Evolutionary conservation across 2,329 filamentous ascomycete species (phyloP).

Genomic region (Salinomyces thailandicus): DNA sequence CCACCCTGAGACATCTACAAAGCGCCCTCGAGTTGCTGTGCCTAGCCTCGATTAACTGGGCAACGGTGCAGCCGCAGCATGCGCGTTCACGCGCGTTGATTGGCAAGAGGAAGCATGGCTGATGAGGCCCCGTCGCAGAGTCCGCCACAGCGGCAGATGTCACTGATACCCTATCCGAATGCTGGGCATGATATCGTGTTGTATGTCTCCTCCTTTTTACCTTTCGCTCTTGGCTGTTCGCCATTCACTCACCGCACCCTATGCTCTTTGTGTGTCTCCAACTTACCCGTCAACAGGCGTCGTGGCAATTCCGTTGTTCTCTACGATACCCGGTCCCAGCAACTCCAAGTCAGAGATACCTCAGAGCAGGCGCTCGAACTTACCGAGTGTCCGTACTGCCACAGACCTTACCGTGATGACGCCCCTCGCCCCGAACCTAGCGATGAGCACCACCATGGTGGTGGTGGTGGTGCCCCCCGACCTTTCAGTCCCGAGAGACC

Average conservation of each 20-base stretch:
- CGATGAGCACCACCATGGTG: slow-evolving; percentile 24
- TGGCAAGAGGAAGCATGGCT: slow-evolving; percentile 18
- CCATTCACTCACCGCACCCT: slow-evolving; percentile 6
- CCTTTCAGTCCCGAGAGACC: slow-evolving; percentile 40
- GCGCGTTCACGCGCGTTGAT: no score
- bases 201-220: no score
- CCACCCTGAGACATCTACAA: no score
- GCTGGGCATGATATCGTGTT: slow-evolving; percentile 68
- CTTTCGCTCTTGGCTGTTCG: slow-evolving; percentile 11
- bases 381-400: slow-evolving; percentile 81
- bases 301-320: slow-evolving; percentile 89
- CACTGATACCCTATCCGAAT: slow-evolving; percentile 65
- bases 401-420: slow-evolving; percentile 54
- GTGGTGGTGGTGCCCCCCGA: slow-evolving; percentile 16
- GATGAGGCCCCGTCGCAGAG: slow-evolving; percentile 11
- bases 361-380: slow-evolving; percentile 46
- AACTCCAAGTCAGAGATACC: slow-evolving; percentile 67
- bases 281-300: slow-evolving; percentile 41
- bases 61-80: no score
- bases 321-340: slow-evolving; percentile 72
- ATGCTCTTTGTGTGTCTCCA: not conserved
- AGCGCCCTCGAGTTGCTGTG: no score
- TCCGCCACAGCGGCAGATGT: slow-evolving; percentile 38
- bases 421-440: slow-evolving; percentile 17
- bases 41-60: no score